These are phyloP conservation scores for Cyclotella choctawhatcheeana DNA, from an alignment of 108 stramenopile species.

Conservation along the genomic window DNA sequence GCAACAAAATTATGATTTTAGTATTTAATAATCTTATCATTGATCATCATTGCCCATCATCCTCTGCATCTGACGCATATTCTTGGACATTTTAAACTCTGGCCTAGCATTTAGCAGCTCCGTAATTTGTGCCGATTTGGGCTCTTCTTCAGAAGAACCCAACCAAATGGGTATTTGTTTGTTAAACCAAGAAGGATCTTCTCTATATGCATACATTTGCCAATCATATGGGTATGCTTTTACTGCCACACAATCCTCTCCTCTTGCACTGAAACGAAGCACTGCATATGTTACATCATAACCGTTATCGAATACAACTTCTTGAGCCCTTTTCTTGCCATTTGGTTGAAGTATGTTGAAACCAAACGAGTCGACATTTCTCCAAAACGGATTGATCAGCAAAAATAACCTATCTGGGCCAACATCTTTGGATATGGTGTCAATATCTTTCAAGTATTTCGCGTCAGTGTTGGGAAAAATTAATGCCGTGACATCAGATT, in stretches of 20 bases:
- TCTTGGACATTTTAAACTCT: constrained; percentile 81
- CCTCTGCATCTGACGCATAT: constrained; percentile 82
- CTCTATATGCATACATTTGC: constrained; percentile 84
- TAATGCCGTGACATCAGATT: constrained; percentile 70
- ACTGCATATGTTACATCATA: constrained; percentile 76
- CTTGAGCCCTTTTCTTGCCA: constrained; percentile 75
- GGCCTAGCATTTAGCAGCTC: constrained; percentile 64
- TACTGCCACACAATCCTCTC: constrained; percentile 82
- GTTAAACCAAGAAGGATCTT: constrained; percentile 66
- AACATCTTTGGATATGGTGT: constrained; percentile 52
- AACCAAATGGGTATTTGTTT: constrained; percentile 60
- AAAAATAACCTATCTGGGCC: constrained; percentile 67
- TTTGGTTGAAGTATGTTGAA: constrained; percentile 81
- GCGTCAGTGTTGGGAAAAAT: constrained; percentile 85
- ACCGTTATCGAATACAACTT: constrained; percentile 68
- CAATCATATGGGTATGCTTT: constrained; percentile 90
- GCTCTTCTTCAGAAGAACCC: constrained; percentile 72
- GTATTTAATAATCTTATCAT: neutral
- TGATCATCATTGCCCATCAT: constrained; percentile 62
- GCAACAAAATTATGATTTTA: neutral
- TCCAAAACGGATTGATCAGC: constrained; percentile 87
- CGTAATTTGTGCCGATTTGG: constrained; percentile 61
- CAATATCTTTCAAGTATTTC: constrained; percentile 83
- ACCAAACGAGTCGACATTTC: constrained; percentile 81
- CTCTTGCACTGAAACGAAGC: constrained; percentile 64